Percentiles rank a stretch among this genome's conserved stretches.
These are phyloP conservation scores for Polygonum aviculare DNA, from an alignment of 148 eudicot species.

Conservation along the genomic window DNA sequence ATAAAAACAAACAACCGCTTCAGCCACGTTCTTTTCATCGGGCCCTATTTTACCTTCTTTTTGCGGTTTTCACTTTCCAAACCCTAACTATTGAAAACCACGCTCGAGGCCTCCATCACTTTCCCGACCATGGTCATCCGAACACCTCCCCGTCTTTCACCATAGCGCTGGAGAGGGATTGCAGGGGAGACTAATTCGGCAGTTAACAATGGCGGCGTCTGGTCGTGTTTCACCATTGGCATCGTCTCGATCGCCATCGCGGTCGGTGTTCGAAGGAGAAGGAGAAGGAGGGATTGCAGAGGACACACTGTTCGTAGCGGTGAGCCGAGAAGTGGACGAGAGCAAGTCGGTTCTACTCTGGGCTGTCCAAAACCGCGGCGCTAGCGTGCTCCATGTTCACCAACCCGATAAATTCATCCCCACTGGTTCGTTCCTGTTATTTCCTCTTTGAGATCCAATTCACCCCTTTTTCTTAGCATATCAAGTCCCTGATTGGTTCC, in stretches of 20 bases:
- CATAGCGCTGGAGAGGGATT: too few relatives aligned
- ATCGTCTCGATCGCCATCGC: not conserved
- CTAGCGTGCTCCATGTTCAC: conserved; percentile 45
- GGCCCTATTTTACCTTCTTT: too few relatives aligned
- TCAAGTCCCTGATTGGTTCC: not conserved
- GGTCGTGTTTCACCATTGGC: not conserved
- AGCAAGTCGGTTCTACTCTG: conserved; percentile 34
- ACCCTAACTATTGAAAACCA: too few relatives aligned
- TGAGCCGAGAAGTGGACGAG: conserved; percentile 31
- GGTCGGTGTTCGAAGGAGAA: not conserved
- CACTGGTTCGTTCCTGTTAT: conserved; percentile 23
- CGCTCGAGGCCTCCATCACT: too few relatives aligned
- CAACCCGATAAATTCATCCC: conserved; percentile 39
- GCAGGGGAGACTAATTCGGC: too few relatives aligned
- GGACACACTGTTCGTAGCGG: conserved; percentile 28
- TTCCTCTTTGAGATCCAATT: not conserved
- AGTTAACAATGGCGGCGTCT: not conserved
- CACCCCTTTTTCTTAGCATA: not conserved
- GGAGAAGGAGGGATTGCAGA: not conserved
- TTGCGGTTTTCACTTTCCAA: too few relatives aligned
- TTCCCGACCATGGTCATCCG: too few relatives aligned
- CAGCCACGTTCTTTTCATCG: too few relatives aligned
- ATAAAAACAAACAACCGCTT: too few relatives aligned
- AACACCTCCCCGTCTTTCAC: too few relatives aligned
- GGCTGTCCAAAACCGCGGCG: conserved; percentile 35